A percentile compares a stretch with the other conserved stretches of the same genome.
Conservation (phyloP, 768 basidiomycete genomes). For the Suillus discolor region DNA sequence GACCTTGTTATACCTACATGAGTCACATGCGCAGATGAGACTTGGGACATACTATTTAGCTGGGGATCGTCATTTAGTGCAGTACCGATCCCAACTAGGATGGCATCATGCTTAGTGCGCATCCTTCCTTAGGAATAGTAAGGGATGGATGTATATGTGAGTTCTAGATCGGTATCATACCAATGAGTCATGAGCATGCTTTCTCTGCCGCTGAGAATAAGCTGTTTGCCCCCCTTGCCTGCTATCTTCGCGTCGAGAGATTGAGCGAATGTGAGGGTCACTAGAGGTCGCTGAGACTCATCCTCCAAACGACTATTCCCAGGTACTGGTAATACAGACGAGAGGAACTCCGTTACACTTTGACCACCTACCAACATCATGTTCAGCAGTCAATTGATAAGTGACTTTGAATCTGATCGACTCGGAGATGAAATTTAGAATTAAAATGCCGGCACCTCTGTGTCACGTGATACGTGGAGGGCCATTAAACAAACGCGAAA, state of each 20-base stretch:
- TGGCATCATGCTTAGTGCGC: conserved; percentile 90
- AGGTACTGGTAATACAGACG: conserved; percentile 27
- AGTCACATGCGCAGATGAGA: conserved; percentile 4
- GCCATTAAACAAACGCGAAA: conserved; percentile 6
- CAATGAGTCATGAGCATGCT: conserved; percentile 95
- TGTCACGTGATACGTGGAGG: conserved; percentile 2
- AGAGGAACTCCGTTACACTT: conserved; percentile 21
- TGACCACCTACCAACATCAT: neutral
- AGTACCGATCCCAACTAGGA: conserved; percentile 89
- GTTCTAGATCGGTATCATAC: conserved; percentile 42
- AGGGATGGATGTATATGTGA: neutral
- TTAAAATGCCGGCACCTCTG: neutral
- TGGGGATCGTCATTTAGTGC: conserved; percentile 92
- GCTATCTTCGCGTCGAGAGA: conserved; percentile 90
- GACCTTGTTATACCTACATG: conserved; percentile 41
- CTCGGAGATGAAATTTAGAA: neutral
- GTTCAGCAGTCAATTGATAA: neutral
- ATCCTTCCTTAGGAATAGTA: conserved; percentile 54
- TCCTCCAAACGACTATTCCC: conserved; percentile 3
- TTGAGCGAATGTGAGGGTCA: conserved; percentile 87
- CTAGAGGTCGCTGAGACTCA: conserved; percentile 46
- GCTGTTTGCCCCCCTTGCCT: conserved; percentile 68
- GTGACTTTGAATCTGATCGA: neutral
- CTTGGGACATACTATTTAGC: conserved; percentile 69
- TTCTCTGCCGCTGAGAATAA: conserved; percentile 82